These are phyloP conservation scores for Orbilia blumenaviensis DNA, from an alignment of 2,329 filamentous ascomycete genomes.

Conservation along the genomic window DNA sequence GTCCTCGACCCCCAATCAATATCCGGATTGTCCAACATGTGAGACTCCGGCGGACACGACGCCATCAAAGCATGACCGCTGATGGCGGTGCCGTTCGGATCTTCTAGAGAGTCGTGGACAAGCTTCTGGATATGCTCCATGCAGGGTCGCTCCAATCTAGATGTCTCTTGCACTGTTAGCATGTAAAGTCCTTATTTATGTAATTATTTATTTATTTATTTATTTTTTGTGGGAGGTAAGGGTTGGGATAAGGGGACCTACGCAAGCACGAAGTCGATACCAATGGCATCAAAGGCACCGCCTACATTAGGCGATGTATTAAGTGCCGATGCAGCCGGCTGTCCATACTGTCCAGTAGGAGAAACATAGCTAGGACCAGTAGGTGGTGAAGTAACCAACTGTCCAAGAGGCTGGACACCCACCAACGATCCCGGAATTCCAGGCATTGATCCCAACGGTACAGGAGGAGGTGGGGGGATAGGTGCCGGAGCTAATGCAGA, in stretches of 20 bases:
- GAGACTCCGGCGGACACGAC: constrained; percentile 76
- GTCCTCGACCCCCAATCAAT: constrained; percentile 74
- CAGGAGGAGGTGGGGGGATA: constrained; percentile 50
- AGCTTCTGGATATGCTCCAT: constrained; percentile 84
- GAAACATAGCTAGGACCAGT: constrained; percentile 38
- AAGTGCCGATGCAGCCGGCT: background rate
- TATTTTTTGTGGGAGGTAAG: too few relatives aligned
- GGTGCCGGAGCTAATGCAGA: constrained; percentile 48
- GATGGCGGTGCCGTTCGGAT: constrained; percentile 68
- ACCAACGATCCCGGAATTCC: constrained; percentile 56
- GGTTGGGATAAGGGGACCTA: constrained; percentile 68
- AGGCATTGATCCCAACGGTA: constrained; percentile 53
- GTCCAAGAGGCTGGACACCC: constrained; percentile 27
- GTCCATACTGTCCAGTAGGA: constrained; percentile 18
- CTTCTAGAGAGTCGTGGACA: constrained; percentile 71
- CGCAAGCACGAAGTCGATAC: constrained; percentile 91
- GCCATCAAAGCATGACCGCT: constrained; percentile 95
- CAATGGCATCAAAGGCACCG: constrained; percentile 80
- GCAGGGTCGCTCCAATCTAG: constrained; percentile 88
- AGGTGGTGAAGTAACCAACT: constrained; percentile 52
- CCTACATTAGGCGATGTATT: constrained; percentile 54
- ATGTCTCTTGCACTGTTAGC: constrained; percentile 19
- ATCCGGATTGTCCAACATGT: constrained; percentile 67
- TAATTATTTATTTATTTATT: too few relatives aligned
- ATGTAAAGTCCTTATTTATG: background rate